Conservation (phyloP, 192 early-diverging fungal species). For the Umbelopsis vinacea region DNA sequence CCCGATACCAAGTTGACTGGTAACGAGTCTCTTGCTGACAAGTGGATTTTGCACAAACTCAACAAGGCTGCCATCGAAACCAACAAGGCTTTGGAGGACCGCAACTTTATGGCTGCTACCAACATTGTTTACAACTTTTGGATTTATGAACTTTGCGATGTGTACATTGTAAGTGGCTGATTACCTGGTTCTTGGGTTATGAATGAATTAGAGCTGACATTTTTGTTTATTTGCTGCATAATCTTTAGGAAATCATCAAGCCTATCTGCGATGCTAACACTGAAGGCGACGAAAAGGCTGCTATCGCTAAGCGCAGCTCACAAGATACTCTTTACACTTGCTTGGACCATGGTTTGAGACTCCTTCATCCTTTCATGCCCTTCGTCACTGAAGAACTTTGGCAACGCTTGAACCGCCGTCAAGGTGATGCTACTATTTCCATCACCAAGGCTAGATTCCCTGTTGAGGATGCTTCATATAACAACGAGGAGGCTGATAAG, state of each 20-base stretch:
- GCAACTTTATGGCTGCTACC: conserved; percentile 94
- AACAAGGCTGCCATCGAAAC: conserved; percentile 79
- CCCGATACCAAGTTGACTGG: conserved; percentile 64
- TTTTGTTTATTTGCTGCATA: too few species aligned
- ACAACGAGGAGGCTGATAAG: conserved; percentile 69
- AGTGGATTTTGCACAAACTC: conserved; percentile 92
- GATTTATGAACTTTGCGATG: conserved; percentile 96
- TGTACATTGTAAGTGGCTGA: conserved; percentile 78
- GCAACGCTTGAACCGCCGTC: conserved; percentile 89
- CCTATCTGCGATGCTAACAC: conserved; percentile 79
- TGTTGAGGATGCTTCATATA: conserved; percentile 52
- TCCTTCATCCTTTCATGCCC: conserved; percentile 99
- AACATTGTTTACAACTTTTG: conserved; percentile 90
- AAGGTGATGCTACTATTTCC: conserved; percentile 62
- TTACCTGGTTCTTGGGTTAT: too few species aligned
- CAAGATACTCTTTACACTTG: conserved; percentile 95
- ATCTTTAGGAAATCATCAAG: conserved; percentile 88
- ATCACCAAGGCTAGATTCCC: conserved; percentile 81
- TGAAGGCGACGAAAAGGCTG: conserved; percentile 48
- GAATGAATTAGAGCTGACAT: too few species aligned
- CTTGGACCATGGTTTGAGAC: conserved; percentile 86
- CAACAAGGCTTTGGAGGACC: conserved; percentile 75
- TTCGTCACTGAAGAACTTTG: conserved; percentile 99
- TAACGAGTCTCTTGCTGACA: conserved; percentile 86
- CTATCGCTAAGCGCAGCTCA: conserved; percentile 57